These are phyloP conservation scores for Oemleria cerasiformis DNA, from an alignment of 306 rosid species.

Conservation along the genomic window DNA sequence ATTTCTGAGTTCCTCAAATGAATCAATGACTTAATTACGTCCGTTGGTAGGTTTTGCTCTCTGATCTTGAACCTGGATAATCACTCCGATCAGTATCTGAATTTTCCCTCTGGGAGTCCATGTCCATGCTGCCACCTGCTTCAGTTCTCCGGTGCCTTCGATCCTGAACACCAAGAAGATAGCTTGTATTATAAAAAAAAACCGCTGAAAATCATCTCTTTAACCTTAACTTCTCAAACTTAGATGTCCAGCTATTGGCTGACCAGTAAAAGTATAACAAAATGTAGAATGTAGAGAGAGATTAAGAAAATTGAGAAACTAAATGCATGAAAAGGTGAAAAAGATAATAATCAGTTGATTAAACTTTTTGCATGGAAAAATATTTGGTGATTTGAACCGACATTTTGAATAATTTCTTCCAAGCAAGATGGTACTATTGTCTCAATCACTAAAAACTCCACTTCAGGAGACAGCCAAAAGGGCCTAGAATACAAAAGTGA, in stretches of 20 bases:
- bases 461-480: neutral
- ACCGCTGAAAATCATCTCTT: neutral
- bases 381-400: neutral
- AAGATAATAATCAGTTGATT: neutral
- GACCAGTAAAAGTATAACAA: neutral
- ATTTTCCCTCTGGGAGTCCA: conserved; percentile 62
- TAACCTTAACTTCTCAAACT: neutral
- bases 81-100: conserved; percentile 85
- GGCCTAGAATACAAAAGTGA: neutral
- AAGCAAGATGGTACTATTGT: neutral
- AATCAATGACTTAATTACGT: conserved; percentile 25
- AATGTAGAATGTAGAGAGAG: neutral
- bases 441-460: neutral
- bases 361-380: conserved; percentile 1
- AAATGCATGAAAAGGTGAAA: neutral
- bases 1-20: conserved; percentile 32
- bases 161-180: conserved; percentile 51
- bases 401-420: neutral
- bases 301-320: neutral
- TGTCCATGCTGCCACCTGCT: conserved; percentile 68
- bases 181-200: neutral
- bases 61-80: conserved; percentile 54
- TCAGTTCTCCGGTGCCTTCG: conserved; percentile 71
- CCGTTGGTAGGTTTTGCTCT: conserved; percentile 47
- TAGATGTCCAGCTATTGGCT: neutral